Evolutionary conservation across 176 grass and related monocot genomes (phyloP).

Genomic region (Dendrocalamus sinicus): DNA sequence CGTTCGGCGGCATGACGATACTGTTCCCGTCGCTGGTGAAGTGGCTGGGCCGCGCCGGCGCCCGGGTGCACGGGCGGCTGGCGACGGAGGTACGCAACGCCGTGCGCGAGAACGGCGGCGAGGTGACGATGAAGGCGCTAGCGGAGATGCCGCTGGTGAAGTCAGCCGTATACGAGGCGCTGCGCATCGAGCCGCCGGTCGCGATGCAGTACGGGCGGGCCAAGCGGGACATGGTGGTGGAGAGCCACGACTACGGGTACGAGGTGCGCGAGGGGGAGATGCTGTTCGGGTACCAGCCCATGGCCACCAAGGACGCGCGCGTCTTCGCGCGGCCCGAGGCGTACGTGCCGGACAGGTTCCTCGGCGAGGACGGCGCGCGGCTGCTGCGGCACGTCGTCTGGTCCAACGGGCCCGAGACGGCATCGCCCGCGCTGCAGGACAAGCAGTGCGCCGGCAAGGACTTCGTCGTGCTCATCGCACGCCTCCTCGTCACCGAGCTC

Average conservation of each 20-base stretch:
- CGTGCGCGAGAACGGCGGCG: slow-evolving; percentile 56
- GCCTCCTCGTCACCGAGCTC: slow-evolving; percentile 87
- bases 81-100: slow-evolving; percentile 81
- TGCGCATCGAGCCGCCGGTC: slow-evolving; percentile 92
- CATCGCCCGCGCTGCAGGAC: slow-evolving; percentile 74
- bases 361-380: slow-evolving; percentile 62
- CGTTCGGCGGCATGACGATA: slow-evolving; percentile 88
- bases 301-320: slow-evolving; percentile 91
- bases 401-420: slow-evolving; percentile 96
- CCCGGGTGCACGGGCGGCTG: slow-evolving; percentile 60
- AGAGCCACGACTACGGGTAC: slow-evolving; percentile 90
- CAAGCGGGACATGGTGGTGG: slow-evolving; percentile 93
- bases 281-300: slow-evolving; percentile 98
- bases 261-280: slow-evolving; percentile 90
- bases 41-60: slow-evolving; percentile 86
- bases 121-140: slow-evolving; percentile 66
- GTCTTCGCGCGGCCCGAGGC: slow-evolving; percentile 80
- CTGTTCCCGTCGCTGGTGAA: slow-evolving; percentile 78
- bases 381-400: slow-evolving; percentile 86
- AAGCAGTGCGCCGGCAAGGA: slow-evolving; percentile 99
- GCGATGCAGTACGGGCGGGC: slow-evolving; percentile 90
- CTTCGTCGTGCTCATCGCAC: slow-evolving; percentile 91
- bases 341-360: slow-evolving; percentile 82
- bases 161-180: slow-evolving; percentile 90
- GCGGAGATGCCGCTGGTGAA: slow-evolving; percentile 91